Evolutionary conservation across 305 asterid genomes (phyloP).

Genomic region (Fraxinus dipetala): DNA sequence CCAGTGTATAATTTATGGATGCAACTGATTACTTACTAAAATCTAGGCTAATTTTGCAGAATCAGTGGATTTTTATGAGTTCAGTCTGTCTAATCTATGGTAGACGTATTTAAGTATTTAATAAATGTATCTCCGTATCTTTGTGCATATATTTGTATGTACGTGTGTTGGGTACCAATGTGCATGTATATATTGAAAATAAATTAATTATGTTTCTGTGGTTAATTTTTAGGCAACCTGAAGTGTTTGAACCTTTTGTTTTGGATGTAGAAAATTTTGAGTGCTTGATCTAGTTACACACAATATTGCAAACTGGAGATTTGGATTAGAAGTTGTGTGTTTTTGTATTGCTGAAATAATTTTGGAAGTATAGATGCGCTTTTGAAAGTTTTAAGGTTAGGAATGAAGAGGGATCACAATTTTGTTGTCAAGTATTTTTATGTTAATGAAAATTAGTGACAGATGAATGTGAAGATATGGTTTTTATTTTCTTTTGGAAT

Average conservation of each 20-base stretch:
- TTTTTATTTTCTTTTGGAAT: neutral
- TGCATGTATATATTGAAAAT: neutral
- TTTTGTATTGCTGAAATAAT: neutral
- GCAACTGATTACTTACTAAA: slow-evolving; percentile 23
- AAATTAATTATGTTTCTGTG: neutral
- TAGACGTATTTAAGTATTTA: neutral
- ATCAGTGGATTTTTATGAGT: slow-evolving; percentile 11
- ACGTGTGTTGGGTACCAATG: neutral
- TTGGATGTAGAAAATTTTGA: neutral
- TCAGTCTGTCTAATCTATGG: slow-evolving; percentile 19
- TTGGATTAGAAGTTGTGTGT: slow-evolving; percentile 6
- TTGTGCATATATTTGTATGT: slow-evolving; percentile 8
- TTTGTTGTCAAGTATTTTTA: neutral
- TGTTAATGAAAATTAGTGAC: neutral
- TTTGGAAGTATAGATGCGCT: slow-evolving; percentile 1
- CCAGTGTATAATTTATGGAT: slow-evolving; percentile 10
- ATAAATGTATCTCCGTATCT: neutral
- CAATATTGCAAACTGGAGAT: slow-evolving; percentile 16
- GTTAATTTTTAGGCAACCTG: neutral
- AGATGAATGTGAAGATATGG: neutral
- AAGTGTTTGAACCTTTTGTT: neutral
- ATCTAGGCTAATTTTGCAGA: slow-evolving; percentile 21
- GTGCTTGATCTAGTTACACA: slow-evolving; percentile 14
- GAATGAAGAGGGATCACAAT: neutral
- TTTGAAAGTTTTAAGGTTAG: neutral